Evolutionary conservation across 2,329 filamentous ascomycete species (phyloP).

Genomic region (Peltaster fructicola): DNA sequence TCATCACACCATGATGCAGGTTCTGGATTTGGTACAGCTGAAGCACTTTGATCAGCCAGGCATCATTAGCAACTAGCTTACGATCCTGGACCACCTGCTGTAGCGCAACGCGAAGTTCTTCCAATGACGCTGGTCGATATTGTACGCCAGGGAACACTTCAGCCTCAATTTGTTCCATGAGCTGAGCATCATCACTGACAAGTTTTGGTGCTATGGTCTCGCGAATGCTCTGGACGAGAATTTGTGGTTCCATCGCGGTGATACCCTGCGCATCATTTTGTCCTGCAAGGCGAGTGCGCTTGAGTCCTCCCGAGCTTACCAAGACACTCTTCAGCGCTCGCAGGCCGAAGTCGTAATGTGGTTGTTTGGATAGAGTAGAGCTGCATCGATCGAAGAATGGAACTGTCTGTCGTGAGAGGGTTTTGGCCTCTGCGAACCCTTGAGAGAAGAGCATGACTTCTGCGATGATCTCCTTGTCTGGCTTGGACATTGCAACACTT

Average conservation of each 20-base stretch:
- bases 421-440: slow-evolving; percentile 91
- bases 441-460: slow-evolving; percentile 99
- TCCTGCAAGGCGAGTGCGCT: slow-evolving; percentile 57
- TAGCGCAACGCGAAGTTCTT: slow-evolving; percentile 64
- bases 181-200: slow-evolving; percentile 77
- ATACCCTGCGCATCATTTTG: slow-evolving; percentile 36
- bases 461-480: slow-evolving; percentile 96
- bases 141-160: slow-evolving; percentile 82
- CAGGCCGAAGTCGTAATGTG: slow-evolving; percentile 96
- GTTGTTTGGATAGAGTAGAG: slow-evolving; percentile 71
- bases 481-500: slow-evolving; percentile 98
- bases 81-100: slow-evolving; percentile 66
- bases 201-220: slow-evolving; percentile 98
- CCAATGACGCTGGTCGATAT: slow-evolving; percentile 78
- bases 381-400: slow-evolving; percentile 95
- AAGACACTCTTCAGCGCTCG: slow-evolving; percentile 97
- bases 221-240: slow-evolving; percentile 93
- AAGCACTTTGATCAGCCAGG: slow-evolving; percentile 93
- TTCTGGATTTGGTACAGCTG: slow-evolving; percentile 97
- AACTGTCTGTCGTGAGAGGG: slow-evolving; percentile 84
- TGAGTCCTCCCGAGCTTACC: slow-evolving; percentile 90
- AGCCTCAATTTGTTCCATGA: slow-evolving; percentile 67
- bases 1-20: slow-evolving; percentile 99
- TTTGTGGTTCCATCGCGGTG: slow-evolving; percentile 78
- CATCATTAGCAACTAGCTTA: slow-evolving; percentile 76